These are phyloP conservation scores for Chloris gayana DNA, from an alignment of 176 grass and related monocot species.

Conservation along the genomic window DNA sequence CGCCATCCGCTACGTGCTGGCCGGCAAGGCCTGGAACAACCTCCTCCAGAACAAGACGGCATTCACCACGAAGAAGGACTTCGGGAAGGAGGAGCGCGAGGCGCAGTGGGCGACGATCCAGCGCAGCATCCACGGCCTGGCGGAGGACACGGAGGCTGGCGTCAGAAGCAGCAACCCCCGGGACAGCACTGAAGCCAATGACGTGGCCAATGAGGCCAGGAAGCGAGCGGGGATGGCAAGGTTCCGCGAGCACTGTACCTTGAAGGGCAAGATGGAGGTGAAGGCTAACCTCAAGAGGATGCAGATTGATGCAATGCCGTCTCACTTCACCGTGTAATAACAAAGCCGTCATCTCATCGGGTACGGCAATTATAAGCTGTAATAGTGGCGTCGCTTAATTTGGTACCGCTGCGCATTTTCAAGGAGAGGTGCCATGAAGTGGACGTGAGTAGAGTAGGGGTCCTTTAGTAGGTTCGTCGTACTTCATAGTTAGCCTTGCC, in stretches of 20 bases:
- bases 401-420: slow-evolving; percentile 37
- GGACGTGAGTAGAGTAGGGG: neutral
- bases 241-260: slow-evolving; percentile 56
- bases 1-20: slow-evolving; percentile 69
- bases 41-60: slow-evolving; percentile 72
- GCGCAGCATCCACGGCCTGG: slow-evolving; percentile 77
- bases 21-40: slow-evolving; percentile 83
- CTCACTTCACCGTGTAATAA: slow-evolving; percentile 56
- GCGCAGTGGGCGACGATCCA: slow-evolving; percentile 90
- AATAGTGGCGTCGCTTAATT: neutral
- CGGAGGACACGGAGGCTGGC: neutral
- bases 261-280: slow-evolving; percentile 66
- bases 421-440: slow-evolving; percentile 14
- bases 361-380: too few relatives aligned
- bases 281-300: slow-evolving; percentile 61
- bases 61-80: slow-evolving; percentile 92
- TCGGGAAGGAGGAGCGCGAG: slow-evolving; percentile 74
- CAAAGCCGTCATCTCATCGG: neutral
- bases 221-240: slow-evolving; percentile 70
- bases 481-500: neutral
- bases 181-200: slow-evolving; percentile 40
- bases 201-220: slow-evolving; percentile 78
- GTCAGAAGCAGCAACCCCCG: neutral
- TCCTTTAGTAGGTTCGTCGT: neutral
- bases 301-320: slow-evolving; percentile 46